Evolutionary conservation across 371 early-diverging fungal genomes (phyloP).

Genomic region (Mortierella sp.): DNA sequence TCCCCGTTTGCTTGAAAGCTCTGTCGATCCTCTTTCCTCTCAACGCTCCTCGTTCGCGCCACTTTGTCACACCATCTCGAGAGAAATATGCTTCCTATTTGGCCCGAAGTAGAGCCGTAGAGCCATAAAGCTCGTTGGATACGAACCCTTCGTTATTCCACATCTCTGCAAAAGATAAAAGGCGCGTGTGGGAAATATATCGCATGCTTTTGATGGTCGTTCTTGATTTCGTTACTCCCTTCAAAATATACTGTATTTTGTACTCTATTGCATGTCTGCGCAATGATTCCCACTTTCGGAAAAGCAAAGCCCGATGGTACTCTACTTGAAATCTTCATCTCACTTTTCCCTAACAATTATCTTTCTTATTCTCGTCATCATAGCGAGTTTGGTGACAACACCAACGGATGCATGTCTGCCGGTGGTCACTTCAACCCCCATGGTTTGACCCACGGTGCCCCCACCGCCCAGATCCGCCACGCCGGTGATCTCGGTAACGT

Average conservation of each 20-base stretch:
- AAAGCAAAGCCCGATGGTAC: no score
- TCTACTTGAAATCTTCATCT: not conserved
- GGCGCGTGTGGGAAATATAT: not conserved
- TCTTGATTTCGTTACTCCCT: no score
- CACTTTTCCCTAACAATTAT: not conserved
- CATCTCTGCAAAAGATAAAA: not conserved
- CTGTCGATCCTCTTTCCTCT: not conserved
- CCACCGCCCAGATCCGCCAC: constrained; percentile 74
- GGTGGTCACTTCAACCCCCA: constrained; percentile 88
- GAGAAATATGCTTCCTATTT: constrained; percentile 18
- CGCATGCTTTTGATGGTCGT: no score
- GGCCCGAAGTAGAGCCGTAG: constrained; percentile 1
- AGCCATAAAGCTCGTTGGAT: not conserved
- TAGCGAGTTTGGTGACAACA: constrained; percentile 70
- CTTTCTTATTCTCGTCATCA: not conserved
- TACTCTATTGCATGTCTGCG: no score
- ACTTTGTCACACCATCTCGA: not conserved
- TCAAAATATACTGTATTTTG: no score
- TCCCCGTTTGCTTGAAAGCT: no score
- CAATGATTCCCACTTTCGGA: not conserved
- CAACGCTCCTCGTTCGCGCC: not conserved
- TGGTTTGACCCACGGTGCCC: constrained; percentile 83
- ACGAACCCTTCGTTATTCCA: not conserved
- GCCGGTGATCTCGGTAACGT: constrained; percentile 92
- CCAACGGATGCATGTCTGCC: constrained; percentile 80